Conservation (phyloP, 148 eudicot genomes). For the Gaultheria prostrata region DNA sequence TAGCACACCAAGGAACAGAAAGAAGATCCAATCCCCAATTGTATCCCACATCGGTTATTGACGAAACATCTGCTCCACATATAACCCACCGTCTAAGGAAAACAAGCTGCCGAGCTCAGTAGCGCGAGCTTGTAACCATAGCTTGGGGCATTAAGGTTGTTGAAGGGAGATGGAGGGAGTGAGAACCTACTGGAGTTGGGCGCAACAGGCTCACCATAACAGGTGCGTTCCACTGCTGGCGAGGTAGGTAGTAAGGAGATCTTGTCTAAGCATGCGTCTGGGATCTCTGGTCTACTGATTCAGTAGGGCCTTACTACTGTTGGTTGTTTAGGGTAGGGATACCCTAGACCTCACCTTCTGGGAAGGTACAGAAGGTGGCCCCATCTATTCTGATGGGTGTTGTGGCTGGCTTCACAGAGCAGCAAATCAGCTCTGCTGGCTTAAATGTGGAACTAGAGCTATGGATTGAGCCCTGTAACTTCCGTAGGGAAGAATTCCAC, state of each 20-base stretch:
- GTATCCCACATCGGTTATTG: background rate
- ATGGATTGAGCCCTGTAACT: background rate
- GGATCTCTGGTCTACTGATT: too few species aligned
- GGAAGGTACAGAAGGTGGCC: background rate
- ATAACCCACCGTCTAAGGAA: background rate
- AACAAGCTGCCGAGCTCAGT: background rate
- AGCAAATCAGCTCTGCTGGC: background rate
- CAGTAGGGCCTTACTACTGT: too few species aligned
- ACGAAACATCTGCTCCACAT: background rate
- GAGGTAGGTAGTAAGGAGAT: background rate
- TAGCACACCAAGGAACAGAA: background rate
- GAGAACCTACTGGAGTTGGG: background rate
- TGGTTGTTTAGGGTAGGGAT: too few species aligned
- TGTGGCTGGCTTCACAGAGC: slow-evolving; percentile 4
- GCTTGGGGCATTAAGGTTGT: background rate
- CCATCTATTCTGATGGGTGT: background rate
- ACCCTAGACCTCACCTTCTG: too few species aligned
- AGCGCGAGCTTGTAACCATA: background rate
- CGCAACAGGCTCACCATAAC: background rate
- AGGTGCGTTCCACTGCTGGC: background rate
- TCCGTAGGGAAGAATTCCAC: background rate
- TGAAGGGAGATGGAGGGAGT: background rate
- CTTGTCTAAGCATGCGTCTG: too few species aligned
- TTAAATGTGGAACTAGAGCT: background rate
- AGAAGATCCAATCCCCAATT: background rate